Percentiles rank a stretch among this genome's conserved stretches.
phyloP scores from a whole-genome alignment of 2,329 filamentous ascomycete species.

The Arthroderma sp. region DNA sequence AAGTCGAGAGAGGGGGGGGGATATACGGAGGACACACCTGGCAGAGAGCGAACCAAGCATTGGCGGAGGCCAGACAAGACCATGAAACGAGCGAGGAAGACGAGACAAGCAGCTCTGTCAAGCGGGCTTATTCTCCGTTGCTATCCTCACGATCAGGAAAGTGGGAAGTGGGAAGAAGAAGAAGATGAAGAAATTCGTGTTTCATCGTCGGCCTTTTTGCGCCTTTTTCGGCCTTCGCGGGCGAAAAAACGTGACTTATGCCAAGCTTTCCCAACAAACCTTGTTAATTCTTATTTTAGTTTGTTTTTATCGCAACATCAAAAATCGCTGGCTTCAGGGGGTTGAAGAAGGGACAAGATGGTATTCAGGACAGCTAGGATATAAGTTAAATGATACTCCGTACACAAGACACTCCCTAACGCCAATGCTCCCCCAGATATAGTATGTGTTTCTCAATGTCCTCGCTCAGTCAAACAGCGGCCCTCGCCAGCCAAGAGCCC shows the following conservation, averaged over 20 bases:
- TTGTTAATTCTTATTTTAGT: constrained; percentile 1
- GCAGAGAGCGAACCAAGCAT: background rate
- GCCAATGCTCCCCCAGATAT: background rate
- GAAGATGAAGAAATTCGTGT: background rate
- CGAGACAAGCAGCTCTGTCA: background rate
- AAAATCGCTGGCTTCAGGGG: background rate
- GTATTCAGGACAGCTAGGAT: background rate
- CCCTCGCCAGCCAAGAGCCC: constrained; percentile 10
- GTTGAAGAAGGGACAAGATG: background rate
- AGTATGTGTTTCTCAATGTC: background rate
- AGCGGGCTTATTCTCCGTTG: too few relatives aligned
- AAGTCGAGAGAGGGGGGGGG: background rate
- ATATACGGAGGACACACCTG: background rate
- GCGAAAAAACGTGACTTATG: background rate
- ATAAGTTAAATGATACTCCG: background rate
- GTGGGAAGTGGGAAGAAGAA: background rate
- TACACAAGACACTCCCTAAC: background rate
- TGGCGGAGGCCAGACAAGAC: background rate
- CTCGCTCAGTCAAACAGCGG: background rate
- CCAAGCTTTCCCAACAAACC: constrained; percentile 2
- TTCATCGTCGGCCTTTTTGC: background rate
- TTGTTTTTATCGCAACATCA: background rate
- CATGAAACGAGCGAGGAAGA: background rate
- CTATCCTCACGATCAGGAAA: too few relatives aligned
- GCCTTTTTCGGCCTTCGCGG: background rate